Evolutionary conservation across 2,329 filamentous ascomycete genomes (phyloP).

Genomic region (Ceratocystis lukuohia): DNA sequence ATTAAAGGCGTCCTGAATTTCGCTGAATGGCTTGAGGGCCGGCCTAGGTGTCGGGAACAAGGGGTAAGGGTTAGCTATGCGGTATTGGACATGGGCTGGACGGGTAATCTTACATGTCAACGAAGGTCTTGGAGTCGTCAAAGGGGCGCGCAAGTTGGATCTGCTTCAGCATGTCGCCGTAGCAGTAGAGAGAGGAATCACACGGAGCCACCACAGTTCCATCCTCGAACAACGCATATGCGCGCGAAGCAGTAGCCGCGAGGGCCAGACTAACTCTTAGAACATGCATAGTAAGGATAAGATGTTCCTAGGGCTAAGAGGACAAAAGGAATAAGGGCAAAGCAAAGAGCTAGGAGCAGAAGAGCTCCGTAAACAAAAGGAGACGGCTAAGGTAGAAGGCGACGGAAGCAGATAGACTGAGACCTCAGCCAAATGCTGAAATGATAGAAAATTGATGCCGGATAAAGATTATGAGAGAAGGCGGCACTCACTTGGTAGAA

Average conservation of each 20-base stretch:
- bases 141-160: conserved; percentile 52
- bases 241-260: conserved; percentile 10
- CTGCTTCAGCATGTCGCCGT: conserved; percentile 48
- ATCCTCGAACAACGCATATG: conserved; percentile 41
- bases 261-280: background rate
- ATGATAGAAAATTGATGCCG: background rate
- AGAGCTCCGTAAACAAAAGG: background rate
- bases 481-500: background rate
- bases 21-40: conserved; percentile 42
- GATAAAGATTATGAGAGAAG: background rate
- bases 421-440: background rate
- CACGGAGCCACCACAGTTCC: conserved; percentile 50
- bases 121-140: conserved; percentile 56
- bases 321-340: background rate
- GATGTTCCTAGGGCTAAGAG: too few relatives aligned
- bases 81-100: background rate
- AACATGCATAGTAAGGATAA: background rate
- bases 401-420: background rate
- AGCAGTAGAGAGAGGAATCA: conserved; percentile 54
- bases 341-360: background rate
- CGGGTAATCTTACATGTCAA: conserved; percentile 43
- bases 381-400: background rate
- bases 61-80: conserved; percentile 16
- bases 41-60: conserved; percentile 31
- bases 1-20: conserved; percentile 49